Percentiles rank a stretch among this genome's conserved stretches.
Conservation (phyloP, 306 rosid species). For the Glycine latifolia region DNA sequence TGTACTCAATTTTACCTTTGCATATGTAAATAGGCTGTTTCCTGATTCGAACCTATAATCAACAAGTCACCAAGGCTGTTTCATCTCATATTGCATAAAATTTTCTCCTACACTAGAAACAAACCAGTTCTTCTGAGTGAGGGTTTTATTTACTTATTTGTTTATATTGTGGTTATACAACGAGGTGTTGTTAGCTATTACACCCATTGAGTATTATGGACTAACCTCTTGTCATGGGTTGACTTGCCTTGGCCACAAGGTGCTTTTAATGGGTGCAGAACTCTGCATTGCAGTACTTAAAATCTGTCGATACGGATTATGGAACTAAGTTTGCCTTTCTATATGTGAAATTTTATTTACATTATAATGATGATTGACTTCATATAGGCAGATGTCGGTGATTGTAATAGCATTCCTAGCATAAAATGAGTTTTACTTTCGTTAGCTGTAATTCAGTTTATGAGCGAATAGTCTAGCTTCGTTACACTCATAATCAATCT, state of each 20-base stretch:
- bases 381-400: not conserved
- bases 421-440: not conserved
- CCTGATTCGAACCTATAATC: too few species aligned
- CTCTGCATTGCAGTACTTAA: not conserved
- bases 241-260: not conserved
- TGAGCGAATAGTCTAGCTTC: slow-evolving; percentile 6
- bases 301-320: not conserved
- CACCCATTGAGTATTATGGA: not conserved
- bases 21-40: too few species aligned
- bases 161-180: not conserved
- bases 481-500: not conserved
- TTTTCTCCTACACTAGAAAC: not conserved
- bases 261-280: slow-evolving; percentile 1
- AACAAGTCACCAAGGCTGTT: too few species aligned
- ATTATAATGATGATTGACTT: not conserved
- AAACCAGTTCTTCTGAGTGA: not conserved
- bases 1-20: too few species aligned
- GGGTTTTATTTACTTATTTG: not conserved
- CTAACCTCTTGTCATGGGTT: not conserved
- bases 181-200: not conserved
- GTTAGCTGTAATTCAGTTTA: not conserved
- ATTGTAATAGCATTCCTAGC: slow-evolving; percentile 24
- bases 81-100: not conserved
- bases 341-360: not conserved
- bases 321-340: slow-evolving; percentile 17